Conservation (phyloP, 2,329 filamentous ascomycete species). For the Graphiopsis chlorocephala region DNA sequence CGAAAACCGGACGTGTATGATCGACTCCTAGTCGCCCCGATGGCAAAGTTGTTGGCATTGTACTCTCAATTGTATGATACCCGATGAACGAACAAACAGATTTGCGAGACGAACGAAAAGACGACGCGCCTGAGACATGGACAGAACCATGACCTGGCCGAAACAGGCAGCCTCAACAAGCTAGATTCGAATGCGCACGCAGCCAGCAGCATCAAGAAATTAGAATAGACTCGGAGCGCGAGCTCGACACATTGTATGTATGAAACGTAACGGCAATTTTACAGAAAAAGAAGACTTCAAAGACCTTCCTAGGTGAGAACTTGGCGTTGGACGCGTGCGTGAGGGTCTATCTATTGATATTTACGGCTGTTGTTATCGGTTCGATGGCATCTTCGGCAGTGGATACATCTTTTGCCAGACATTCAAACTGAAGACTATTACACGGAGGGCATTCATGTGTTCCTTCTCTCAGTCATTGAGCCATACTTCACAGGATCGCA, state of each 20-base stretch:
- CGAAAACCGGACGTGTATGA: not conserved
- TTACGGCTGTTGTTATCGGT: no score
- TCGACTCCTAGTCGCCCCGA: not conserved
- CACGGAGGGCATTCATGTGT: no score
- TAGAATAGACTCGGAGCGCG: not conserved
- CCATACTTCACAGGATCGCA: no score
- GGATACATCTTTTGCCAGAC: no score
- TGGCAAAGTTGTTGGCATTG: not conserved
- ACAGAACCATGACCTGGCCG: not conserved
- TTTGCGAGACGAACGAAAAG: not conserved
- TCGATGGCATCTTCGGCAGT: no score
- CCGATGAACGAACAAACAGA: not conserved
- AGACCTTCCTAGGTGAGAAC: not conserved
- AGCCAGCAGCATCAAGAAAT: no score
- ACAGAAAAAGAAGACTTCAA: no score
- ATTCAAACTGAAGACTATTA: no score
- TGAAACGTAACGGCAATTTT: not conserved
- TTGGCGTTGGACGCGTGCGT: not conserved
- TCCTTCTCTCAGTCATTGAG: no score
- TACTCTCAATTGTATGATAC: not conserved
- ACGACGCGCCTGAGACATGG: not conserved
- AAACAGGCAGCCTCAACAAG: not conserved
- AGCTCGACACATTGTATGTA: not conserved
- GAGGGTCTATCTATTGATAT: no score
- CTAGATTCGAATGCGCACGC: not conserved